Evolutionary conservation across 2,329 filamentous ascomycete species (phyloP).

Genomic region (Ascochyta fabae): DNA sequence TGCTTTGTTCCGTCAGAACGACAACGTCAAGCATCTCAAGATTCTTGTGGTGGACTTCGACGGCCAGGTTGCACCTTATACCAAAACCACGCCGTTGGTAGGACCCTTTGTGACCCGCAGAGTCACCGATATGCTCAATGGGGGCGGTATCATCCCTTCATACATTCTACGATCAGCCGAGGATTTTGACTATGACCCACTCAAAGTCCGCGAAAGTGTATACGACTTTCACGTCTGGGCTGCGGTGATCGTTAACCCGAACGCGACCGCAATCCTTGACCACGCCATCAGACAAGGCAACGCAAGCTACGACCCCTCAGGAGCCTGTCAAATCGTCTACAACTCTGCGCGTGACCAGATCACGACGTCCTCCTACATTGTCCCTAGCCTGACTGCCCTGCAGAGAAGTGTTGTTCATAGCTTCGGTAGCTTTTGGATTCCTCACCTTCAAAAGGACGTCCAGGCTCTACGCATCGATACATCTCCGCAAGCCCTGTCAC

Average conservation of each 20-base stretch:
- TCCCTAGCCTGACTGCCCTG: slow-evolving; percentile 57
- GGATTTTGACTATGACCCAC: slow-evolving; percentile 62
- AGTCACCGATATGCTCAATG: slow-evolving; percentile 50
- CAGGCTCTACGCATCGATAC: slow-evolving; percentile 47
- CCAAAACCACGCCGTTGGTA: slow-evolving; percentile 53
- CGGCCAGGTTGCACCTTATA: slow-evolving; percentile 56
- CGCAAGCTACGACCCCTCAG: slow-evolving; percentile 65
- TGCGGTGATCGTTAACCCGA: slow-evolving; percentile 67
- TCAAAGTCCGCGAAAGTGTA: slow-evolving; percentile 63
- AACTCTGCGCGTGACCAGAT: slow-evolving; percentile 64
- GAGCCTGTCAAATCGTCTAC: slow-evolving; percentile 63
- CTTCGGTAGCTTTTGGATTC: slow-evolving; percentile 57
- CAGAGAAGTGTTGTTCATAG: slow-evolving; percentile 52
- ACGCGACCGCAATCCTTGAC: slow-evolving; percentile 65
- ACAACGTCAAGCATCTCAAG: slow-evolving; percentile 47
- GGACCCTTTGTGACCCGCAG: slow-evolving; percentile 61
- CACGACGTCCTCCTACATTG: slow-evolving; percentile 59
- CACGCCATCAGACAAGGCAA: slow-evolving; percentile 62
- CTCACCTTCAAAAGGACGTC: slow-evolving; percentile 16
- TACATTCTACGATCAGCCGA: slow-evolving; percentile 57
- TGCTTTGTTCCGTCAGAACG: slow-evolving; percentile 34
- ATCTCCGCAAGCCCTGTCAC: slow-evolving; percentile 61
- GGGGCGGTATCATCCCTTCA: slow-evolving; percentile 52
- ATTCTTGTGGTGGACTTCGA: slow-evolving; percentile 71
- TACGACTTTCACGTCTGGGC: slow-evolving; percentile 66